phyloP scores from a whole-genome alignment of 1,139 yeast genomes.

The Hansenula lynferdii region DNA sequence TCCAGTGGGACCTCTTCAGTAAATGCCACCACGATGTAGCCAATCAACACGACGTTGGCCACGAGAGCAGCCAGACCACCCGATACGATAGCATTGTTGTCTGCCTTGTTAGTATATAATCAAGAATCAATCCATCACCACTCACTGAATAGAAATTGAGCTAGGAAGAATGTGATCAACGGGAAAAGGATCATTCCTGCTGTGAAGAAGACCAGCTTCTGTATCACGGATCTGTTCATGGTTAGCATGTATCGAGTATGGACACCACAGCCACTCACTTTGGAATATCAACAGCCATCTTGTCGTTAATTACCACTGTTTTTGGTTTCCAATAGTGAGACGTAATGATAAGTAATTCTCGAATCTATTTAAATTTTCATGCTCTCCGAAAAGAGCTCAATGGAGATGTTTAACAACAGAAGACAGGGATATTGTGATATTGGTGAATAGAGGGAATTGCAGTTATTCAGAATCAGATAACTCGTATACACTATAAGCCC shows the following conservation, averaged over 20 bases:
- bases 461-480: too few relatives aligned
- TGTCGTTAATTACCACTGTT: not conserved
- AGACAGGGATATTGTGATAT: too few relatives aligned
- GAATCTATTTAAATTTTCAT: not conserved
- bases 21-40: conserved; percentile 84
- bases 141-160: conserved; percentile 43
- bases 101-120: conserved; percentile 12
- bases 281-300: conserved; percentile 59
- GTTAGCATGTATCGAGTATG: not conserved
- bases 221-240: conserved; percentile 29
- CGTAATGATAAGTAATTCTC: too few relatives aligned
- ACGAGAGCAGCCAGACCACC: conserved; percentile 89
- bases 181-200: conserved; percentile 87
- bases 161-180: conserved; percentile 61
- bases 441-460: too few relatives aligned
- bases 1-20: conserved; percentile 57
- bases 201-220: conserved; percentile 80
- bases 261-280: too few relatives aligned
- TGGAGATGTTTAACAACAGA: too few relatives aligned
- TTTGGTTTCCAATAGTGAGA: too few relatives aligned
- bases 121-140: conserved; percentile 8
- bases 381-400: too few relatives aligned
- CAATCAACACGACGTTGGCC: conserved; percentile 83
- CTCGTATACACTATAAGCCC: too few relatives aligned
- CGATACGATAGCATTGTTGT: conserved; percentile 58